These are phyloP conservation scores for Fusarium aywerte DNA, from an alignment of 2,329 filamentous ascomycete species.

Conservation along the genomic window DNA sequence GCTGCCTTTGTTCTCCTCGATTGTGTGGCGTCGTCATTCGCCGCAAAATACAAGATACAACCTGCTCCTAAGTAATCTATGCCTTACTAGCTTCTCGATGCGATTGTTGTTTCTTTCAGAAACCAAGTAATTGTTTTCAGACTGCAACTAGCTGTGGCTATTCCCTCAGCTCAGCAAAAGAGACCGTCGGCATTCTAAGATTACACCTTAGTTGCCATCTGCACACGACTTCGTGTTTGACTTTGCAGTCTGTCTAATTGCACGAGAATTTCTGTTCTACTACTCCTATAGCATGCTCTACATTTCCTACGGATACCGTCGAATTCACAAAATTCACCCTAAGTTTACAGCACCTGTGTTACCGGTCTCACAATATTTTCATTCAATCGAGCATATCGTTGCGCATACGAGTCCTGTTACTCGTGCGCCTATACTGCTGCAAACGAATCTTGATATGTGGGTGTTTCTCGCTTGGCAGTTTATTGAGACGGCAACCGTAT, in stretches of 20 bases:
- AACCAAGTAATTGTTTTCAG: constrained; percentile 59
- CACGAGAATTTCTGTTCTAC: constrained; percentile 66
- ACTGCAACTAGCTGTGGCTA: constrained; percentile 45
- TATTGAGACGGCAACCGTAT: constrained; percentile 63
- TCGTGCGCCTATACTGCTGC: constrained; percentile 59
- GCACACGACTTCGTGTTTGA: constrained; percentile 53
- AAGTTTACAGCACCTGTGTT: constrained; percentile 66
- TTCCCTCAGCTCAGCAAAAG: constrained; percentile 15
- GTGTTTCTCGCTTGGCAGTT: constrained; percentile 60
- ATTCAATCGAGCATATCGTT: constrained; percentile 66
- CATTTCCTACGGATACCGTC: constrained; percentile 58
- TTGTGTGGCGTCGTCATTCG: constrained; percentile 58
- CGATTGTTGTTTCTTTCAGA: constrained; percentile 56
- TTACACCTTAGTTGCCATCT: constrained; percentile 53
- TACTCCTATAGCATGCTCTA: constrained; percentile 66
- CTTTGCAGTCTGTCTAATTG: constrained; percentile 53
- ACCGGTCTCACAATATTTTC: constrained; percentile 66
- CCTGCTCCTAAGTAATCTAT: constrained; percentile 62
- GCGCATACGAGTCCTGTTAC: constrained; percentile 64
- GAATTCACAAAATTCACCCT: constrained; percentile 67
- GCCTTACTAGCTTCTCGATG: constrained; percentile 56
- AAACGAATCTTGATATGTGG: constrained; percentile 64
- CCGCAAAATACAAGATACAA: constrained; percentile 64
- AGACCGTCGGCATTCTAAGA: constrained; percentile 51
- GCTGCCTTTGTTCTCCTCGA: constrained; percentile 57